These are phyloP conservation scores for Ceratocystis cacaofunesta DNA, from an alignment of 2,329 filamentous ascomycete species.

Conservation along the genomic window DNA sequence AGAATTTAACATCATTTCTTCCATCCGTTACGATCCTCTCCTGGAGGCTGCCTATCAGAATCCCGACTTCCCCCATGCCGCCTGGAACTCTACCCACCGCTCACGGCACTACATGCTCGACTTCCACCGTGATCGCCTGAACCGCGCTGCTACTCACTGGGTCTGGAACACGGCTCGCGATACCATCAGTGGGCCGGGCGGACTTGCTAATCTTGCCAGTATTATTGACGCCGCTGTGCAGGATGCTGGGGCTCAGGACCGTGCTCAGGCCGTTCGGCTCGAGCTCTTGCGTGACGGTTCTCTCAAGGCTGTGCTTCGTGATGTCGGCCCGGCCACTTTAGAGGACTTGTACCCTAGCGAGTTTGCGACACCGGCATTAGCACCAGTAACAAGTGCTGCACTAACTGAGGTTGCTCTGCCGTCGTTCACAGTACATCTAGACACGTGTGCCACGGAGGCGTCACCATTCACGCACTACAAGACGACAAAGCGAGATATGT, in stretches of 20 bases:
- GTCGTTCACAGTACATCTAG: conserved; percentile 32
- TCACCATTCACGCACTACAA: conserved; percentile 72
- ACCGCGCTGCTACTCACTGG: conserved; percentile 46
- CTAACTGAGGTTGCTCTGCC: conserved; percentile 22
- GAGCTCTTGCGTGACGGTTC: conserved; percentile 36
- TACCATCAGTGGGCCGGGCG: conserved; percentile 31
- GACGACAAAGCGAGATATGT: conserved; percentile 59
- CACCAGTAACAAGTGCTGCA: conserved; percentile 25
- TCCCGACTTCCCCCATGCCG: conserved; percentile 27
- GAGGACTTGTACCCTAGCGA: conserved; percentile 29
- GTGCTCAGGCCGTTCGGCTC: conserved; percentile 33
- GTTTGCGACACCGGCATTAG: conserved; percentile 31
- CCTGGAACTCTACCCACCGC: conserved; percentile 35
- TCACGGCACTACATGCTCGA: conserved; percentile 67
- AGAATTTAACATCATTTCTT: conserved; percentile 51
- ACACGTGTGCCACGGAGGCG: conserved; percentile 27
- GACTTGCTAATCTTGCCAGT: conserved; percentile 30
- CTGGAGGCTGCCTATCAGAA: conserved; percentile 33
- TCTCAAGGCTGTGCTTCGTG: conserved; percentile 30
- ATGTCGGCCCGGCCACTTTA: conserved; percentile 27
- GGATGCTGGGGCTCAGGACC: neutral
- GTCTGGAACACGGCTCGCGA: conserved; percentile 35
- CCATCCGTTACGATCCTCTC: conserved; percentile 53
- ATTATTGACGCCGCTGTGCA: conserved; percentile 23
- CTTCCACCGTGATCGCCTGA: conserved; percentile 63